Conservation (phyloP, 1,284 basidiomycete genomes). For the Cronartium quercuum region DNA sequence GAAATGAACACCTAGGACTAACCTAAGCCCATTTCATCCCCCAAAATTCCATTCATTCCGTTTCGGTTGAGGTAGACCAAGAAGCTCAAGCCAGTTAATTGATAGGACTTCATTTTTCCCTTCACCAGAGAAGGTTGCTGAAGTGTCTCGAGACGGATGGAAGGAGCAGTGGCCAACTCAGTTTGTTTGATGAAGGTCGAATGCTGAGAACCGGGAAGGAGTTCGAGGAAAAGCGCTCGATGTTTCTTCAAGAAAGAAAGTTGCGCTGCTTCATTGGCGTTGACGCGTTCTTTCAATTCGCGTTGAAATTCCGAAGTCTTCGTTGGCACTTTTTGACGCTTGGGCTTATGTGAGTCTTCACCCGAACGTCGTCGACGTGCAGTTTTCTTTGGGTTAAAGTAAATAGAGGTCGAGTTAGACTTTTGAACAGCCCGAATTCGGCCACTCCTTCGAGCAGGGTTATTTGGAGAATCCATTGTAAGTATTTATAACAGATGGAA, state of each 20-base stretch:
- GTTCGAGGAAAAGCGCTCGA: not conserved
- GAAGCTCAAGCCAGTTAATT: conserved; percentile 58
- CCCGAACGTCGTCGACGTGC: not conserved
- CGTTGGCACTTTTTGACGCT: not conserved
- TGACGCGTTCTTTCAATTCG: not conserved
- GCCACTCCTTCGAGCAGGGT: not conserved
- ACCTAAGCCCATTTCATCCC: conserved; percentile 60
- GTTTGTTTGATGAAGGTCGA: not conserved
- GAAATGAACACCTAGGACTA: too few relatives aligned
- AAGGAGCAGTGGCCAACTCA: not conserved
- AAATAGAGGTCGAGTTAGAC: not conserved
- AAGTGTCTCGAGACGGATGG: not conserved
- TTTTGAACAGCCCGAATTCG: not conserved
- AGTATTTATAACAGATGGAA: too few relatives aligned
- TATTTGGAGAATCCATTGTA: not conserved
- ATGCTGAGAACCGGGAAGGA: not conserved
- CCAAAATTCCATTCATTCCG: conserved; percentile 61
- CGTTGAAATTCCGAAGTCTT: not conserved
- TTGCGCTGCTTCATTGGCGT: not conserved
- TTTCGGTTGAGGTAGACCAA: conserved; percentile 58
- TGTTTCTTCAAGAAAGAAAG: not conserved
- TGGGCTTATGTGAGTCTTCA: not conserved
- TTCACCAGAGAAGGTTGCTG: conserved; percentile 12
- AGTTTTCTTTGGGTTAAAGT: not conserved
- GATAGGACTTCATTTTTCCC: conserved; percentile 23